Percentiles rank a stretch among this genome's conserved stretches.
Conservation (phyloP, 495 filamentous ascomycete species). For the Sordaria brevicollis region DNA sequence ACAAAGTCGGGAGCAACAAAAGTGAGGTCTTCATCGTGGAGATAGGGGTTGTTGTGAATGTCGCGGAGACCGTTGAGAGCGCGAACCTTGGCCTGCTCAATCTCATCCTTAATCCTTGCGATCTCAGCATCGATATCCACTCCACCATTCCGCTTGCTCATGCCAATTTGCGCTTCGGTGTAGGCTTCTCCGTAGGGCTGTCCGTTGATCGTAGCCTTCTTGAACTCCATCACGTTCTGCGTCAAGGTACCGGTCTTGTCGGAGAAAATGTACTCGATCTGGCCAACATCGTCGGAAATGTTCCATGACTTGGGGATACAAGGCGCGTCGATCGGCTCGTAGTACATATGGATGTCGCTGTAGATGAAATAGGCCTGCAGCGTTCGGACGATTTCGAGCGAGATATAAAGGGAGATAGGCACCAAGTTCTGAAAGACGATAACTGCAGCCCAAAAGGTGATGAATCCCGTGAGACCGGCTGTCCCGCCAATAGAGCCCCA, state of each 20-base stretch:
- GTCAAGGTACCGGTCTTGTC: slow-evolving; percentile 98
- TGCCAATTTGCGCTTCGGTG: slow-evolving; percentile 90
- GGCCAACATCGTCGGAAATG: slow-evolving; percentile 94
- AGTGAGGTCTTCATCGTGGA: slow-evolving; percentile 80
- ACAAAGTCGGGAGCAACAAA: slow-evolving; percentile 88
- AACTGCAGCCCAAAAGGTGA: slow-evolving; percentile 90
- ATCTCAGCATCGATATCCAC: slow-evolving; percentile 74
- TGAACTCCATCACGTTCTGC: slow-evolving; percentile 99
- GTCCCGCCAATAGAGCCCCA: slow-evolving; percentile 72
- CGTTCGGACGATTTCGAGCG: slow-evolving; percentile 90
- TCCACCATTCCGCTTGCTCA: slow-evolving; percentile 75
- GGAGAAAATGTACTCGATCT: slow-evolving; percentile 99
- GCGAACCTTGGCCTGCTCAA: slow-evolving; percentile 60
- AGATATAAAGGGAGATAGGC: slow-evolving; percentile 95
- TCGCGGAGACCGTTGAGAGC: slow-evolving; percentile 65
- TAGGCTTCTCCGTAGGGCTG: slow-evolving; percentile 94
- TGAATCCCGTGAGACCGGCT: slow-evolving; percentile 73
- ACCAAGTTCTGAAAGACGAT: slow-evolving; percentile 98
- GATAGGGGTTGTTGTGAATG: slow-evolving; percentile 82
- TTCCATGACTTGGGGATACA: slow-evolving; percentile 99
- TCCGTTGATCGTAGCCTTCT: slow-evolving; percentile 92
- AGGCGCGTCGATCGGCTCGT: slow-evolving; percentile 82
- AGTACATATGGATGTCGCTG: slow-evolving; percentile 92
- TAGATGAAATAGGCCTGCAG: slow-evolving; percentile 96
- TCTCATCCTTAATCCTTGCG: slow-evolving; percentile 61